These are phyloP conservation scores for Jacaranda copaia DNA, from an alignment of 257 asterid genomes.

Conservation along the genomic window DNA sequence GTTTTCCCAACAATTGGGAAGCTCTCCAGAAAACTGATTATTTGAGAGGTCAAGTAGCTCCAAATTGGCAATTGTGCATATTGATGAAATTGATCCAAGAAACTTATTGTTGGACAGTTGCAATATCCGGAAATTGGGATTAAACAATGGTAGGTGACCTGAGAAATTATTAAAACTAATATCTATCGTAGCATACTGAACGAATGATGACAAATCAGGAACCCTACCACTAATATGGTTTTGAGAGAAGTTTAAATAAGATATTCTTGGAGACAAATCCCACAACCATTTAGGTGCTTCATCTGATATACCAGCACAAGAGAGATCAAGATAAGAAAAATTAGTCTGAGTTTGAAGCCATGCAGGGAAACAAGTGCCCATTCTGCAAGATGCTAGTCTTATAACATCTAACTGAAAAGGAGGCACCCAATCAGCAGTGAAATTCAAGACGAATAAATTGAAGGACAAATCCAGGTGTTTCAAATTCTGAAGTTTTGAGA, in stretches of 20 bases:
- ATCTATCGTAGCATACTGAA: not conserved
- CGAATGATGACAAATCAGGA: conserved; percentile 27
- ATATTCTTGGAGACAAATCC: conserved; percentile 36
- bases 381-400: conserved; percentile 29
- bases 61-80: not conserved
- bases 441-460: conserved; percentile 31
- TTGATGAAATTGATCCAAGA: conserved; percentile 39
- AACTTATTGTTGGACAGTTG: conserved; percentile 42
- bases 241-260: conserved; percentile 40
- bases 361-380: conserved; percentile 47
- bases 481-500: conserved; percentile 35
- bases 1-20: conserved; percentile 47
- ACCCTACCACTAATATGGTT: conserved; percentile 45
- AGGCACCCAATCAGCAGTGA: conserved; percentile 36
- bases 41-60: conserved; percentile 35
- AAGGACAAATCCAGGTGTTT: conserved; percentile 35
- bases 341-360: conserved; percentile 49
- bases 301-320: conserved; percentile 39
- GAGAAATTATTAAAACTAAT: conserved; percentile 41
- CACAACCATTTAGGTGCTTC: conserved; percentile 47
- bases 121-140: not conserved
- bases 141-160: conserved; percentile 44
- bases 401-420: conserved; percentile 36
- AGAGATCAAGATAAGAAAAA: conserved; percentile 37
- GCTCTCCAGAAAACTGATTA: conserved; percentile 37